phyloP scores from a whole-genome alignment of 257 asterid species.

The Solanum bulbocastanum region DNA sequence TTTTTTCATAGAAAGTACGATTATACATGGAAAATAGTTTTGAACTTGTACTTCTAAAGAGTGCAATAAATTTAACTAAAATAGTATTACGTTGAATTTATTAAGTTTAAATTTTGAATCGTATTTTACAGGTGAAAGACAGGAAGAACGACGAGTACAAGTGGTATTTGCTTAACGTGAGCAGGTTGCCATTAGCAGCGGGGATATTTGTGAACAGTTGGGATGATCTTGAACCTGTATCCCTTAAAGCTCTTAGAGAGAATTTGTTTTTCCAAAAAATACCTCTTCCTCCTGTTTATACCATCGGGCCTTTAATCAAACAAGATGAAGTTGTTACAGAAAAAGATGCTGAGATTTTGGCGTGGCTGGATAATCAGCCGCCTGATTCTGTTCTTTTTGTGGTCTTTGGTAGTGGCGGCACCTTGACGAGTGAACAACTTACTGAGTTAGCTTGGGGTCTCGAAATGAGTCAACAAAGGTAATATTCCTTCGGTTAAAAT shows the following conservation, averaged over 20 bases:
- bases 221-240: constrained; percentile 26
- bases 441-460: constrained; percentile 33
- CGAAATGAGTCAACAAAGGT: constrained; percentile 28
- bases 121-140: not conserved
- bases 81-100: not conserved
- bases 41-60: not conserved
- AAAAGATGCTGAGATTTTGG: not conserved
- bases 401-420: constrained; percentile 40
- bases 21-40: not conserved
- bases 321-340: not conserved
- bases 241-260: constrained; percentile 20
- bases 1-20: too few relatives aligned
- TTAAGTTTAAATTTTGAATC: not conserved
- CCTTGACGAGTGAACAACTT: constrained; percentile 23
- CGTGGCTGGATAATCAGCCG: constrained; percentile 37
- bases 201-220: constrained; percentile 33
- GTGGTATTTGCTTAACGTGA: constrained; percentile 20
- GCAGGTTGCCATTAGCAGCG: constrained; percentile 4
- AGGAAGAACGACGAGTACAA: constrained; percentile 30
- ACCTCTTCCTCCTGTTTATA: constrained; percentile 19
- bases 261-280: constrained; percentile 11
- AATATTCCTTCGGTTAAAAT: too few relatives aligned
- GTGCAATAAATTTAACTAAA: not conserved
- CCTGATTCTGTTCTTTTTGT: constrained; percentile 28
- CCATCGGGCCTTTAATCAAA: constrained; percentile 31